Evolutionary conservation across 208 protist genomes (phyloP), one percentile per base, ranked within the genome.

Genomic region (Acanthamoeba culbertsoni): DNA sequence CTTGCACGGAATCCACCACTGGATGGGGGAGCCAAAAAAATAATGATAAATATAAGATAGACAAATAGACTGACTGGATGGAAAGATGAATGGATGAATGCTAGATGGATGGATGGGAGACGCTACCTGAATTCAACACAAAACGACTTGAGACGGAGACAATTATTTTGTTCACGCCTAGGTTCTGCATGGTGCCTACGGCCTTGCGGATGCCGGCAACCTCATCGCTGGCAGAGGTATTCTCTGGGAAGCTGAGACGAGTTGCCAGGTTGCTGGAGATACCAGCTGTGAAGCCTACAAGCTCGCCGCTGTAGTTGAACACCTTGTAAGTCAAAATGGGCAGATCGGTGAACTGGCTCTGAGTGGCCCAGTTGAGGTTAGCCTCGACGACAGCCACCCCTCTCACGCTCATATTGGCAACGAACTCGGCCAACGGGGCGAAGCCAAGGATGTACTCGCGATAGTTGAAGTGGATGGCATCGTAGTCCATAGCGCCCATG

Each of bases 121-220:
- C 4, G 3, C 5, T 79, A 79, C 68, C 68, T 4, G 40, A 48
- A 40, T 12, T 35, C 37, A 79, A 40, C 1, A 79, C 68, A 18
- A 33, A 79, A 40, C 2, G 18, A n/a, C 68, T 79, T 16, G 68
- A 79, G 40, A 79, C 68, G 40, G 68, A 45, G 68, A 79, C 68
- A 40, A 79, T 79, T 33, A 79, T 79, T 26, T 79, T 79, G 68
- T 79, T 79, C 7, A 79, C 68, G 37, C 68, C 68, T 31, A 43
- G 10, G 68, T 79, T 79, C 68, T 79, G 68, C 68, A 79, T 79
- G 68, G n/a, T 48, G 37, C 68, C 68, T 40, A 79, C 68, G 68
- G 68, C 68, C 6, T n/a, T 1, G 10, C 68, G 33, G 33, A 79
- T 79, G 68, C 68, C 68, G 18, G 33, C 68, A 18, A 79, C 68